These are phyloP conservation scores for Aspergillus japonicus DNA, from an alignment of 2,329 filamentous ascomycete species.

Conservation along the genomic window DNA sequence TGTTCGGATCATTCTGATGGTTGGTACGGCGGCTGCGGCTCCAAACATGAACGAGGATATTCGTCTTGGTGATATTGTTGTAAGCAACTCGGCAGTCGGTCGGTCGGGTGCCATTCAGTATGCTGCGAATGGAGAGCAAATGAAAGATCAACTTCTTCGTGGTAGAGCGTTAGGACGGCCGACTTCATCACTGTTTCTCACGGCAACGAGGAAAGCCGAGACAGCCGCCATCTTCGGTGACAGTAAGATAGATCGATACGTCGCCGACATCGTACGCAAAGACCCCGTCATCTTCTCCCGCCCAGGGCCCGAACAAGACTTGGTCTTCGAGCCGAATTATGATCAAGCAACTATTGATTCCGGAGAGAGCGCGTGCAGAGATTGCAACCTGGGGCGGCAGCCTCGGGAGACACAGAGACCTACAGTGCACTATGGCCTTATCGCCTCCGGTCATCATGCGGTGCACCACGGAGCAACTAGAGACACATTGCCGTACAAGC, in stretches of 20 bases:
- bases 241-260: not conserved
- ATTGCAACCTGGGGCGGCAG: too few relatives aligned
- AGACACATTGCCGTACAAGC: conserved; percentile 14
- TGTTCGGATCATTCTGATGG: not conserved
- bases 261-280: conserved; percentile 20
- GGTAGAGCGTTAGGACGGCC: conserved; percentile 16
- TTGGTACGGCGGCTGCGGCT: not conserved
- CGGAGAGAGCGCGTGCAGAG: conserved; percentile 7
- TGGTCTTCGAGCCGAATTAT: conserved; percentile 25
- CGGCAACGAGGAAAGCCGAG: conserved; percentile 18
- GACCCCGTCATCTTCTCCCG: conserved; percentile 14
- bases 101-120: not conserved
- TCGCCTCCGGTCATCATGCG: conserved; percentile 8
- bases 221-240: conserved; percentile 6
- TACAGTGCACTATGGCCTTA: conserved; percentile 25
- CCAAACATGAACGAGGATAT: not conserved
- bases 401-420: conserved; percentile 10
- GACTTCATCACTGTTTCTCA: conserved; percentile 15
- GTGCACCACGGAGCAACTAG: conserved; percentile 9
- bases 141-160: not conserved
- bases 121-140: not conserved
- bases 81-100: not conserved
- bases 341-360: conserved; percentile 17
- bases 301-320: conserved; percentile 19
- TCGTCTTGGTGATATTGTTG: not conserved